Conservation (phyloP, 2,329 filamentous ascomycete genomes). For the Nigrograna mackinnonii region DNA sequence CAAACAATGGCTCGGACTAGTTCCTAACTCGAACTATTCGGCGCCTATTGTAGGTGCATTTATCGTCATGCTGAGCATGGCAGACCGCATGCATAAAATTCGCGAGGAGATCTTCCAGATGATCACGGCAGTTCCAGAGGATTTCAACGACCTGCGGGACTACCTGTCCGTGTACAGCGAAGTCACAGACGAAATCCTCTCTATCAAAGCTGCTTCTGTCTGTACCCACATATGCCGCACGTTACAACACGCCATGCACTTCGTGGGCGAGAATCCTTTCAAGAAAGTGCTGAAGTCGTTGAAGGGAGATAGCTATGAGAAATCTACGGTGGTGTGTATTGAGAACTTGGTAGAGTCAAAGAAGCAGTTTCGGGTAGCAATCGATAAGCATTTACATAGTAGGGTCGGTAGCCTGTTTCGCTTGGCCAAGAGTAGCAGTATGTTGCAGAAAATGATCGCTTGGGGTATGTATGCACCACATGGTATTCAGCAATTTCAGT, state of each 20-base stretch:
- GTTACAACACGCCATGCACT: slow-evolving; percentile 2
- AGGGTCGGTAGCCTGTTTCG: background rate
- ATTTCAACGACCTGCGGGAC: slow-evolving; percentile 4
- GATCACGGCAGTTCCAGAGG: slow-evolving; percentile 3
- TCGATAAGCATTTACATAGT: slow-evolving; percentile 1
- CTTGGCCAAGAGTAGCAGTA: background rate
- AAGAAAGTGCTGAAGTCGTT: slow-evolving; percentile 3
- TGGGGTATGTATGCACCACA: background rate
- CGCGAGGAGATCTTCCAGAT: slow-evolving; percentile 6
- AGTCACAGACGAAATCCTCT: slow-evolving; percentile 2
- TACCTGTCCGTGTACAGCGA: slow-evolving; percentile 5
- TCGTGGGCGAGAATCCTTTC: slow-evolving; percentile 2
- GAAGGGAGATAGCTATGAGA: slow-evolving; percentile 1
- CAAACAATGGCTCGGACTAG: slow-evolving; percentile 3
- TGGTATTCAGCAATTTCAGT: too few relatives aligned
- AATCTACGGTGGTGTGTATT: background rate
- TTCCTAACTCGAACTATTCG: slow-evolving; percentile 4
- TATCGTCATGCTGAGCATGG: slow-evolving; percentile 4
- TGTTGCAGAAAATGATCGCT: slow-evolving; percentile 1
- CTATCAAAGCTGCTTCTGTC: slow-evolving; percentile 1
- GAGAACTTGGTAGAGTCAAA: background rate
- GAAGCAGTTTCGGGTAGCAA: background rate
- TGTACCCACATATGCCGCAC: slow-evolving; percentile 2
- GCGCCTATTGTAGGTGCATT: slow-evolving; percentile 4
- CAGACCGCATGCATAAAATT: slow-evolving; percentile 4